Evolutionary conservation across 2,329 filamentous ascomycete species (phyloP).

Genomic region (Talaromyces sp.): DNA sequence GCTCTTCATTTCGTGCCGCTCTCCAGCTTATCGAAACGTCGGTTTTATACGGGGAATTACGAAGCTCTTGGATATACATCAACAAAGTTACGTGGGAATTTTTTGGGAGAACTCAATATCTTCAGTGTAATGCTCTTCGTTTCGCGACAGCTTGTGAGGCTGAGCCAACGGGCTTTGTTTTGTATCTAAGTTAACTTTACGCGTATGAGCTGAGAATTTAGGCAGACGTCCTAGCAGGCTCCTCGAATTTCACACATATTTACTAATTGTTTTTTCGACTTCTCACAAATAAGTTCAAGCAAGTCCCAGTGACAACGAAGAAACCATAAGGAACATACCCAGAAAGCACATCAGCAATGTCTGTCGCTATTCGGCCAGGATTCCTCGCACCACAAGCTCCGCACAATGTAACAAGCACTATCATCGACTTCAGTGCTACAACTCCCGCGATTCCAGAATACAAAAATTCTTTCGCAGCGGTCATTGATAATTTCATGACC

Average conservation of each 20-base stretch:
- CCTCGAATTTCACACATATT: background rate
- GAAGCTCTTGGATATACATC: background rate
- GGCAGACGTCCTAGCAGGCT: background rate
- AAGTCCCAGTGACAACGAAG: background rate
- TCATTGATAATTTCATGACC: slow-evolving; percentile 63
- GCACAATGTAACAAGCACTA: slow-evolving; percentile 44
- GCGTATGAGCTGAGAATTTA: background rate
- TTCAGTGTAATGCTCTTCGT: background rate
- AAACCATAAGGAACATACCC: background rate
- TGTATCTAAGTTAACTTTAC: background rate
- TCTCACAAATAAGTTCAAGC: background rate
- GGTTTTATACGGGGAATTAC: background rate
- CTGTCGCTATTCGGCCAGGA: background rate
- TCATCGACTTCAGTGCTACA: slow-evolving; percentile 55
- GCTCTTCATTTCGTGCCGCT: background rate
- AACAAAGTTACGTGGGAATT: background rate
- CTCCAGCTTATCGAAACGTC: background rate
- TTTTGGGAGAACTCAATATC: background rate
- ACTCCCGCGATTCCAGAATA: slow-evolving; percentile 50
- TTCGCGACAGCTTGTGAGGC: background rate
- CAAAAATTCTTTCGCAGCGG: slow-evolving; percentile 54
- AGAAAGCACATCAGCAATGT: background rate
- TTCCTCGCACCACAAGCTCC: slow-evolving; percentile 39
- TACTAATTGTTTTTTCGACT: background rate
- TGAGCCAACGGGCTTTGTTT: background rate